These are phyloP conservation scores for Straminergon stramineum DNA, from an alignment of 225 moss, liverwort and hornwort genomes.

Conservation along the genomic window DNA sequence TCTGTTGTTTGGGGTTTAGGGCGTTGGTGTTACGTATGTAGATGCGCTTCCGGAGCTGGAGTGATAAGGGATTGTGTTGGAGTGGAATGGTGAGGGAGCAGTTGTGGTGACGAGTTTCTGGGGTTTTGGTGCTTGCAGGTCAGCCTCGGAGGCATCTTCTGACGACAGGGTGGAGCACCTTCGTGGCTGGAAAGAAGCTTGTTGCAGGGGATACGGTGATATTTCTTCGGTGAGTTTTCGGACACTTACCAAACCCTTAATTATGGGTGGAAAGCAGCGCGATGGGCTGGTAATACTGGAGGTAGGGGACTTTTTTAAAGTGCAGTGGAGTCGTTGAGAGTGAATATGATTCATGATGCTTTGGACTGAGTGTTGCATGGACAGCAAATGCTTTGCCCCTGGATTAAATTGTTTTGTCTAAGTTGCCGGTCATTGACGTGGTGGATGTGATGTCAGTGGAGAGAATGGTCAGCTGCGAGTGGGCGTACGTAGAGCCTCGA, in stretches of 20 bases:
- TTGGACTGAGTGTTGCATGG: not conserved
- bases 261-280: not conserved
- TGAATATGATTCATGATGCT: not conserved
- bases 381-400: not conserved
- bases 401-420: not conserved
- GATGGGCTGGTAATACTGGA: not conserved
- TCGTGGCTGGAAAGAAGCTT: constrained; percentile 72
- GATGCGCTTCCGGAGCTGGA: not conserved
- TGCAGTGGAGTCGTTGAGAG: not conserved
- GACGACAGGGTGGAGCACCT: constrained; percentile 88
- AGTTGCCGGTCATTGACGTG: not conserved
- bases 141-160: constrained; percentile 86
- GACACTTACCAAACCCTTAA: not conserved
- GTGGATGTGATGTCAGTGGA: constrained; percentile 34
- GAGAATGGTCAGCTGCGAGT: constrained; percentile 67
- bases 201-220: constrained; percentile 79
- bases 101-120: not conserved
- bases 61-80: not conserved
- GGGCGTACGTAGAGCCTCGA: constrained; percentile 57
- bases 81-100: not conserved
- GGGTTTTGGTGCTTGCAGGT: constrained; percentile 24
- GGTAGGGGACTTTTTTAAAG: too few relatives aligned
- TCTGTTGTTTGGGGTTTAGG: not conserved
- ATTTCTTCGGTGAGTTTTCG: constrained; percentile 49
- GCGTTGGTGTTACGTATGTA: not conserved